A percentile compares a stretch with the other conserved stretches of the same genome.
Evolutionary conservation across 352 stramenopile genomes (phyloP).

Genomic region (Globisporangium mamillatum): DNA sequence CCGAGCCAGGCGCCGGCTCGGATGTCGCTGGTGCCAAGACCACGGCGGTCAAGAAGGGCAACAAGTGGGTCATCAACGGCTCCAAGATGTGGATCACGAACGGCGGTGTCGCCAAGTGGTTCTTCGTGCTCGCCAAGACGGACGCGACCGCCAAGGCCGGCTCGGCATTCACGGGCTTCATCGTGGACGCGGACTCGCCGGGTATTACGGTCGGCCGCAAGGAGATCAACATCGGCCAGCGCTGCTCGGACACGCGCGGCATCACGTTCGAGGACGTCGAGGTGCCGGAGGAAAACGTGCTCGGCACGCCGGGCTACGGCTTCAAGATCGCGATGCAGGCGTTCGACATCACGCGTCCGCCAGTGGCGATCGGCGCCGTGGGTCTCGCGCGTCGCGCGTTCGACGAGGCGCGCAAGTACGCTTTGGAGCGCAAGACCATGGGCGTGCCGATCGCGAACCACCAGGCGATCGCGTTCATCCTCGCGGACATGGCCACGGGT

Average conservation of each 20-base stretch:
- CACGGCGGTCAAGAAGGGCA: constrained; percentile 89
- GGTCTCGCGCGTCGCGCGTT: constrained; percentile 84
- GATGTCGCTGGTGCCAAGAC: constrained; percentile 90
- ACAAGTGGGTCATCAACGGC: constrained; percentile 93
- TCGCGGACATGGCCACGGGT: constrained; percentile 89
- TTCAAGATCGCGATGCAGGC: constrained; percentile 94
- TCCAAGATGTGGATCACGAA: constrained; percentile 96
- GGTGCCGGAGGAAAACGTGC: constrained; percentile 85
- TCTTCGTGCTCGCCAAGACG: constrained; percentile 90
- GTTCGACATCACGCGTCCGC: constrained; percentile 89
- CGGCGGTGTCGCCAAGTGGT: constrained; percentile 88
- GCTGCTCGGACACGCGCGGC: constrained; percentile 86
- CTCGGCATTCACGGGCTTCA: constrained; percentile 88
- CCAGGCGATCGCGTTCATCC: constrained; percentile 88
- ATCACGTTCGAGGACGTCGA: constrained; percentile 92
- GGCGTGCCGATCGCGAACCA: constrained; percentile 80
- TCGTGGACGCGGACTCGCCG: constrained; percentile 83
- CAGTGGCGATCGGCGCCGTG: constrained; percentile 84
- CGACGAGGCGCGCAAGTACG: constrained; percentile 88
- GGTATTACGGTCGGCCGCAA: constrained; percentile 88
- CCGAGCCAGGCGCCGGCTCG: constrained; percentile 85
- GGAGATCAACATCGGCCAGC: constrained; percentile 91
- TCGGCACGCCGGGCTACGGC: constrained; percentile 82
- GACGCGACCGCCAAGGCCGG: constrained; percentile 68
- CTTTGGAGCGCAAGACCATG: constrained; percentile 87